These are phyloP conservation scores for Arthroderma uncinatum DNA, from an alignment of 2,329 filamentous ascomycete genomes.

Conservation along the genomic window DNA sequence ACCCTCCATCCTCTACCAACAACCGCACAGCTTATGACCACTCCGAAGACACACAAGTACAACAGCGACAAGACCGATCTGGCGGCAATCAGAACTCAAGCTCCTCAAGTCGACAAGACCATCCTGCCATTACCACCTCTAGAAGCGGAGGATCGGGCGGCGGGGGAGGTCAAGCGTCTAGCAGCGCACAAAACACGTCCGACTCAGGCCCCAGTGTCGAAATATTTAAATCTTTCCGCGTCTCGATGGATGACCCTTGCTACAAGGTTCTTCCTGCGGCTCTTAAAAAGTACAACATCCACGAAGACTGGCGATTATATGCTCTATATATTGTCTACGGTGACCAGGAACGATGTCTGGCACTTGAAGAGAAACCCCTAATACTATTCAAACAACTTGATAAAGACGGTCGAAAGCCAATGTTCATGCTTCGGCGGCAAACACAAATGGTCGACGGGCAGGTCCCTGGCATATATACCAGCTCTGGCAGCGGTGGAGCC, in stretches of 20 bases:
- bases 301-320: conserved; percentile 94
- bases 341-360: conserved; percentile 91
- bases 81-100: conserved; percentile 21
- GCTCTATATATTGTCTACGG: conserved; percentile 97
- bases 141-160: conserved; percentile 17
- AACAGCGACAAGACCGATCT: conserved; percentile 25
- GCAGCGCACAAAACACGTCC: conserved; percentile 14
- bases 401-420: conserved; percentile 93
- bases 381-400: conserved; percentile 96
- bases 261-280: conserved; percentile 94
- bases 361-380: conserved; percentile 82
- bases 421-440: conserved; percentile 87
- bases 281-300: conserved; percentile 96
- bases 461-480: conserved; percentile 21
- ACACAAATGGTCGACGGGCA: conserved; percentile 43
- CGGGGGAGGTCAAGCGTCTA: conserved; percentile 2
- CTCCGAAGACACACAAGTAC: conserved; percentile 26
- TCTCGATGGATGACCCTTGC: conserved; percentile 95
- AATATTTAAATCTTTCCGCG: conserved; percentile 97
- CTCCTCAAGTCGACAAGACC: conserved; percentile 22
- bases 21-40: conserved; percentile 29
- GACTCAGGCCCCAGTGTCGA: conserved; percentile 51
- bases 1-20: conserved; percentile 17
- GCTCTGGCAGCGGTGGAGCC: conserved; percentile 4
- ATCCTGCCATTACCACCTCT: conserved; percentile 18